Evolutionary conservation across 1,284 basidiomycete genomes (phyloP).

Genomic region (Trichosporon sp.): DNA sequence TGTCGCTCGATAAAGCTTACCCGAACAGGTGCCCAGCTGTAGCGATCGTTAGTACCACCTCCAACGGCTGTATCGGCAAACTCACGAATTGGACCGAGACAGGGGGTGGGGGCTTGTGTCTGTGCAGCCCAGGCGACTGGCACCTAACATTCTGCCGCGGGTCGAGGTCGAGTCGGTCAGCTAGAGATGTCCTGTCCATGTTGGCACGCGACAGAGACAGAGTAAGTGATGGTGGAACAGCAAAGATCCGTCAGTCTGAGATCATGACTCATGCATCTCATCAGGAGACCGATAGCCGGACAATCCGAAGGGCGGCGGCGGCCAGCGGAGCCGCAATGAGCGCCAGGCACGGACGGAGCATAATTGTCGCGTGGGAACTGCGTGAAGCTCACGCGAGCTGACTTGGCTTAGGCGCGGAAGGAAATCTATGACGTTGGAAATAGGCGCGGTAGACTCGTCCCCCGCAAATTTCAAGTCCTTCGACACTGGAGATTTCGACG

Average conservation of each 20-base stretch:
- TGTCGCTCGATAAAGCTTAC: conserved; percentile 18
- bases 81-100: conserved; percentile 42
- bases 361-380: background rate
- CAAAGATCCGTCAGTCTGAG: background rate
- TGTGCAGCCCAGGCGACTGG: background rate
- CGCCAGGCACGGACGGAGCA: background rate
- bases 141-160: background rate
- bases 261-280: background rate
- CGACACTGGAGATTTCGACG: conserved; percentile 2
- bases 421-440: background rate
- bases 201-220: background rate
- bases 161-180: background rate
- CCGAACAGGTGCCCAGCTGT: conserved; percentile 47
- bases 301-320: background rate
- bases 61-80: background rate
- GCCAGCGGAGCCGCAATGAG: background rate
- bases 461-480: conserved; percentile 2
- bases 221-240: background rate
- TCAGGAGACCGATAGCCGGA: background rate
- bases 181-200: background rate
- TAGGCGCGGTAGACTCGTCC: background rate
- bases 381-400: background rate
- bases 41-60: background rate
- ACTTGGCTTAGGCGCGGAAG: background rate
- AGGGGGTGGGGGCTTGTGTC: conserved; percentile 17